phyloP scores from a whole-genome alignment of 2,329 filamentous ascomycete species.

The Fonsecaea monophora region DNA sequence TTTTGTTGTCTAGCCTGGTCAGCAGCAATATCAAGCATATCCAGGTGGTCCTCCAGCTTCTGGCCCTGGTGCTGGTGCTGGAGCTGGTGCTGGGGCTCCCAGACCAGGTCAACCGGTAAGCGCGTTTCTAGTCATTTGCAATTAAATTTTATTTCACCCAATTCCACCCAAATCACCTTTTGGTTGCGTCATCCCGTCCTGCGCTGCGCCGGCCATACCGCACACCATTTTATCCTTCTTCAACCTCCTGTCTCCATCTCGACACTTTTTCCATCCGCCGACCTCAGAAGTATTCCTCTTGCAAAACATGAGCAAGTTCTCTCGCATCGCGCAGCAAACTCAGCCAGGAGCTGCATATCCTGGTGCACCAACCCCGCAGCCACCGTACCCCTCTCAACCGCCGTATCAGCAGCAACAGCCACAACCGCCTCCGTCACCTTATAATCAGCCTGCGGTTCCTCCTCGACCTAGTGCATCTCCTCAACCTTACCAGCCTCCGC shows the following conservation, averaged over 20 bases:
- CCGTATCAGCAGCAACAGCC: constrained; percentile 43
- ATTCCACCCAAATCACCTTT: constrained; percentile 27
- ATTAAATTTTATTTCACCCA: constrained; percentile 28
- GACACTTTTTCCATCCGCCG: neutral
- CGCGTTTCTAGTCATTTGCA: constrained; percentile 21
- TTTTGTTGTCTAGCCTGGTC: constrained; percentile 39
- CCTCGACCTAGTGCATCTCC: constrained; percentile 46
- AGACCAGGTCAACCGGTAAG: constrained; percentile 45
- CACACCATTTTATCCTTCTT: constrained; percentile 40
- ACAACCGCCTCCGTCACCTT: constrained; percentile 40
- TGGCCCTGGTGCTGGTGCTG: constrained; percentile 34
- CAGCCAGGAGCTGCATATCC: constrained; percentile 29
- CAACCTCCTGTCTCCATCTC: neutral
- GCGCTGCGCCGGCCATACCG: neutral
- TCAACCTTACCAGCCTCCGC: constrained; percentile 49
- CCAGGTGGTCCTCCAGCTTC: constrained; percentile 49
- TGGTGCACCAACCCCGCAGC: constrained; percentile 42
- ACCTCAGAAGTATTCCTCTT: constrained; percentile 3
- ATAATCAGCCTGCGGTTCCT: constrained; percentile 46
- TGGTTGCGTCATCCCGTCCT: constrained; percentile 24
- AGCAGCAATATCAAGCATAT: constrained; percentile 64
- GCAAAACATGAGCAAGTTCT: constrained; percentile 41
- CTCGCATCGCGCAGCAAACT: constrained; percentile 28
- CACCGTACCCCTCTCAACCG: constrained; percentile 47
- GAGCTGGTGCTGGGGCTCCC: constrained; percentile 3